These are phyloP conservation scores for Lodderomyces theae DNA, from an alignment of 1,139 yeast species.

Conservation along the genomic window DNA sequence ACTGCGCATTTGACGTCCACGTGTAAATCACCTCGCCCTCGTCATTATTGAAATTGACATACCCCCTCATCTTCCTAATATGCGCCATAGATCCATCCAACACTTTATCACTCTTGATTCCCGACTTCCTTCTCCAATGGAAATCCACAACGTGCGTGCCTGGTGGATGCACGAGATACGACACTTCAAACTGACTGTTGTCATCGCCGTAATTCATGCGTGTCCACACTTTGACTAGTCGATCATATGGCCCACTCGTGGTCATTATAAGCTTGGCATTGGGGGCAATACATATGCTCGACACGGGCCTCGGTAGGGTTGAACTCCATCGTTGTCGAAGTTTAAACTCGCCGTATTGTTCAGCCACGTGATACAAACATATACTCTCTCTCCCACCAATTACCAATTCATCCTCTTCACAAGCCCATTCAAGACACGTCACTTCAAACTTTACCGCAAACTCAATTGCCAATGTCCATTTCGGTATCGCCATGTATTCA, in stretches of 20 bases:
- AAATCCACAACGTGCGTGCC: conserved; percentile 49
- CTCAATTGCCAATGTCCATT: conserved; percentile 45
- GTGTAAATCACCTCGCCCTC: conserved; percentile 56
- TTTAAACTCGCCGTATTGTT: conserved; percentile 41
- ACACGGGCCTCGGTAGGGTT: conserved; percentile 56
- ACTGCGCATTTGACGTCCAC: conserved; percentile 48
- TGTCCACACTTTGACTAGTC: conserved; percentile 74
- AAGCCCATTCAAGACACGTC: conserved; percentile 67
- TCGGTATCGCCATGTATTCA: conserved; percentile 40
- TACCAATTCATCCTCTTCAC: conserved; percentile 52
- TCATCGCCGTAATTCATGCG: conserved; percentile 68
- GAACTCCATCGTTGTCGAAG: conserved; percentile 52
- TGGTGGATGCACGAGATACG: conserved; percentile 62
- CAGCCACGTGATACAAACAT: conserved; percentile 51
- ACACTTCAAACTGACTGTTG: conserved; percentile 66
- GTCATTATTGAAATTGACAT: conserved; percentile 28
- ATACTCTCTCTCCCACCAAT: conserved; percentile 55
- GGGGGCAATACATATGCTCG: conserved; percentile 53
- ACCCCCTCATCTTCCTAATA: conserved; percentile 38
- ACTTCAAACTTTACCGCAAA: conserved; percentile 29
- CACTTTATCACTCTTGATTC: conserved; percentile 10
- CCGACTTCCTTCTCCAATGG: conserved; percentile 46
- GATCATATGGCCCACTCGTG: conserved; percentile 59
- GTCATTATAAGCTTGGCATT: conserved; percentile 64
- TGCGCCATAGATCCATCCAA: conserved; percentile 36